A percentile compares a stretch with the other conserved stretches of the same genome.
Evolutionary conservation across 179 eudicot genomes (phyloP).

Genomic region (Vitellaria paradoxa): DNA sequence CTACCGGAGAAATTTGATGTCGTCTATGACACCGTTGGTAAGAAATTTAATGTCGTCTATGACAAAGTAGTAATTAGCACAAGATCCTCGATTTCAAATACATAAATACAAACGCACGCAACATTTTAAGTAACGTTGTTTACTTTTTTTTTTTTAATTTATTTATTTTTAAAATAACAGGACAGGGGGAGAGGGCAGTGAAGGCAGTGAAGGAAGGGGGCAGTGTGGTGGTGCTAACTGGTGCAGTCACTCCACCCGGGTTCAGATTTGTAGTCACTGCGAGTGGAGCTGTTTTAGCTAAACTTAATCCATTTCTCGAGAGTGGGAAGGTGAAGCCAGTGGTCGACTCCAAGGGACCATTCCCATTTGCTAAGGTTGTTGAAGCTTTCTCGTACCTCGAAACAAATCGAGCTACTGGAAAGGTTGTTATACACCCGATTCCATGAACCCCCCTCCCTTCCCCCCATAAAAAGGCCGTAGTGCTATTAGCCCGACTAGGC

Average conservation of each 20-base stretch:
- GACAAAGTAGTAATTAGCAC: too few relatives aligned
- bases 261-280: constrained; percentile 84
- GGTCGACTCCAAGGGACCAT: constrained; percentile 70
- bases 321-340: constrained; percentile 80
- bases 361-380: constrained; percentile 35
- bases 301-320: constrained; percentile 73
- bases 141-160: too few relatives aligned
- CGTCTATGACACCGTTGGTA: constrained; percentile 90
- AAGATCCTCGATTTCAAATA: too few relatives aligned
- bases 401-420: constrained; percentile 44
- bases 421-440: constrained; percentile 34
- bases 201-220: constrained; percentile 91
- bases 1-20: constrained; percentile 82
- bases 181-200: constrained; percentile 65
- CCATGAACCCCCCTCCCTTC: too few relatives aligned
- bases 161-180: constrained; percentile 13
- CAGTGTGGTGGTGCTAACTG: constrained; percentile 69
- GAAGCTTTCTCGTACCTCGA: constrained; percentile 85
- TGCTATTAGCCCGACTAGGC: too few relatives aligned
- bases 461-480: too few relatives aligned
- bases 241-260: constrained; percentile 79
- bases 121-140: too few relatives aligned
- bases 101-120: too few relatives aligned
- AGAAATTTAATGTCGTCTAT: constrained; percentile 14
- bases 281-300: constrained; percentile 61